Percentiles rank a stretch among this genome's conserved stretches.
Evolutionary conservation across 202 grass and related monocot species (phyloP).

Genomic region (Panicum virgatum): DNA sequence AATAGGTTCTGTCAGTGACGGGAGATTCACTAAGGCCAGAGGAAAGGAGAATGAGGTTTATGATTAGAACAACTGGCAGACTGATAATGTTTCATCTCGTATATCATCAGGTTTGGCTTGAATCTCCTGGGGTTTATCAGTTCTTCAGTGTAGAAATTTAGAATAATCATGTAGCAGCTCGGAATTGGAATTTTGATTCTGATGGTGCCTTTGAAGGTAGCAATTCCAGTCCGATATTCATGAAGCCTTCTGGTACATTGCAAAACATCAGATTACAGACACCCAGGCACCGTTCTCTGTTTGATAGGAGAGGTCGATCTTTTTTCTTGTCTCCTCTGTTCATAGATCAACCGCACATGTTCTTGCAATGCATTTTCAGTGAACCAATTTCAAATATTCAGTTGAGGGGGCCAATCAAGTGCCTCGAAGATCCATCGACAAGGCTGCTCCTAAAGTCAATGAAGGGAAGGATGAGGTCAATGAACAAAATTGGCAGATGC

Average conservation of each 20-base stretch:
- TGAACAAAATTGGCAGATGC: slow-evolving; percentile 47
- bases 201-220: slow-evolving; percentile 43
- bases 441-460: slow-evolving; percentile 41
- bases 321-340: slow-evolving; percentile 4
- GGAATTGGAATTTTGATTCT: slow-evolving; percentile 52
- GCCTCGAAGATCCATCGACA: slow-evolving; percentile 46
- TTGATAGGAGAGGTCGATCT: slow-evolving; percentile 34
- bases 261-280: slow-evolving; percentile 34
- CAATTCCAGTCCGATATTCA: background rate
- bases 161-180: slow-evolving; percentile 29
- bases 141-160: slow-evolving; percentile 23
- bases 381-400: slow-evolving; percentile 28
- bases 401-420: slow-evolving; percentile 34
- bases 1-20: slow-evolving; percentile 42
- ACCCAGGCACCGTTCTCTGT: slow-evolving; percentile 39
- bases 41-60: slow-evolving; percentile 43
- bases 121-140: slow-evolving; percentile 15
- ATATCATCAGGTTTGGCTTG: slow-evolving; percentile 57
- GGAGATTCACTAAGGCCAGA: slow-evolving; percentile 50
- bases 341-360: background rate
- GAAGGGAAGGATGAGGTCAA: slow-evolving; percentile 44
- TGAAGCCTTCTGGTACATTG: slow-evolving; percentile 27
- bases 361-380: slow-evolving; percentile 19
- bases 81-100: slow-evolving; percentile 50
- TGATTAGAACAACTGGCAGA: slow-evolving; percentile 52